Conservation (phyloP, 2,329 filamentous ascomycete species). For the Esteya vermicola region DNA sequence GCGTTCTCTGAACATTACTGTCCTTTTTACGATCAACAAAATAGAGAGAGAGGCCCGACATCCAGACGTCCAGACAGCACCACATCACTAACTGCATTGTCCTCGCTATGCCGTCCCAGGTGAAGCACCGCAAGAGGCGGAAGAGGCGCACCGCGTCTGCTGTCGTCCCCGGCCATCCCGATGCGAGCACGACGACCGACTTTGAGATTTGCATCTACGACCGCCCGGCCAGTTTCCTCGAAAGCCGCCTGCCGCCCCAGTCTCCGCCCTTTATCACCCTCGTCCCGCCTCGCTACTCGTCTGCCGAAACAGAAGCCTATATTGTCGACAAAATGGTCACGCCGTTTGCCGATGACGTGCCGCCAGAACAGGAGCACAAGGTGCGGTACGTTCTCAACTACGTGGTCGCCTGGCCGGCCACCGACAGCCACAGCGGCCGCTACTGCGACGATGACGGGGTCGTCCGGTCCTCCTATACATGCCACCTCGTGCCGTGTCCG, state of each 20-base stretch:
- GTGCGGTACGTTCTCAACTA: constrained; percentile 32
- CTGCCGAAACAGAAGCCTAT: constrained; percentile 42
- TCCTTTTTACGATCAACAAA: too few species aligned
- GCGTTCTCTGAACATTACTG: too few species aligned
- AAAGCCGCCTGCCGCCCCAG: constrained; percentile 32
- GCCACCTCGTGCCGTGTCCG: constrained; percentile 29
- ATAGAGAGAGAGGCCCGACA: too few species aligned
- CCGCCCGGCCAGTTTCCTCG: constrained; percentile 23
- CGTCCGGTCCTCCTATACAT: too few species aligned
- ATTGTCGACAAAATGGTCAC: constrained; percentile 40
- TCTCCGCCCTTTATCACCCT: constrained; percentile 33
- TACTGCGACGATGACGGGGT: too few species aligned
- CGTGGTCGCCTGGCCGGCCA: constrained; percentile 36
- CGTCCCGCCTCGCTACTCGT: constrained; percentile 29
- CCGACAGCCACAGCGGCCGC: too few species aligned
- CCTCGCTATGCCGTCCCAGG: too few species aligned
- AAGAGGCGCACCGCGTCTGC: neutral
- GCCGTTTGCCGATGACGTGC: constrained; percentile 17
- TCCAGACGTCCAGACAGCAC: too few species aligned
- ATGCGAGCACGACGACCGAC: neutral
- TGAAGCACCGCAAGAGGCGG: too few species aligned
- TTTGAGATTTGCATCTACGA: constrained; percentile 19
- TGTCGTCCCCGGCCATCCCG: too few species aligned
- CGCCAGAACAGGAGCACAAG: constrained; percentile 11
- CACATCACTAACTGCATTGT: too few species aligned